Evolutionary conservation across 2,329 filamentous ascomycete genomes (phyloP), one percentile per base, ranked within the genome.

Genomic region (Fusarium euwallaceae): DNA sequence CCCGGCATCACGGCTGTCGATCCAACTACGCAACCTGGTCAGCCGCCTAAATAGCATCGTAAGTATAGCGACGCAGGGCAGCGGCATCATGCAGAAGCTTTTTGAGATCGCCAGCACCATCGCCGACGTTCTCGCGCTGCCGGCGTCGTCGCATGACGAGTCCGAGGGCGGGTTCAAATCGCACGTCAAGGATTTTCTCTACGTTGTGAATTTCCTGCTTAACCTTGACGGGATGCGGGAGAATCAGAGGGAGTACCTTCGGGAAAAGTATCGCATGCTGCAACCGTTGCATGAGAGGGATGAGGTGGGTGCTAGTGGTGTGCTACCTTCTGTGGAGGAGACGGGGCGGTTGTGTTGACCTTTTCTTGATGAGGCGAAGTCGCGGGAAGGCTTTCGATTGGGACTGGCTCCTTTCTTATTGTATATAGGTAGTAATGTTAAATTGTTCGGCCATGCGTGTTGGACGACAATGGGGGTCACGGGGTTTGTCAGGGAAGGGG

Each of bases 81-180:
- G 84, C 41, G 87, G 87, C 24, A 88, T 91, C 64, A 82, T 90
- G 62, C 86, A 89, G 70, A 91, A 91, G 77, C 82, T 91, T 6
- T 89, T 91, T 65, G 89, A 91, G 75, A 89, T 91, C 70, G 88
- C 88, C 0, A 89, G 88, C 76, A 90, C 88, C 2, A 88, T 91
- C 55, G 88, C 88, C 10, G 89, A 91, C 72, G 89, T 91, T 2
- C 83, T 90, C 24, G 87, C 88, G 53, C 81, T 90, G 16, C 86
- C 87, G 0, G 83, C 84, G 8, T 84, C 83, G 1, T 84, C 83
- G 1, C 84, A 85, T 0, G 70, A 73, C 27, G 76, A 81, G 64
- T 78, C 76, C 10, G 79, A 85, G 5, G 83, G 86, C 43, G 87
- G 88, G 34, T 86, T 85, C 3, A 81, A 83, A 6, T 82, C 85